Evolutionary conservation across 257 asterid genomes (phyloP).

Genomic region (Striga asiatica): DNA sequence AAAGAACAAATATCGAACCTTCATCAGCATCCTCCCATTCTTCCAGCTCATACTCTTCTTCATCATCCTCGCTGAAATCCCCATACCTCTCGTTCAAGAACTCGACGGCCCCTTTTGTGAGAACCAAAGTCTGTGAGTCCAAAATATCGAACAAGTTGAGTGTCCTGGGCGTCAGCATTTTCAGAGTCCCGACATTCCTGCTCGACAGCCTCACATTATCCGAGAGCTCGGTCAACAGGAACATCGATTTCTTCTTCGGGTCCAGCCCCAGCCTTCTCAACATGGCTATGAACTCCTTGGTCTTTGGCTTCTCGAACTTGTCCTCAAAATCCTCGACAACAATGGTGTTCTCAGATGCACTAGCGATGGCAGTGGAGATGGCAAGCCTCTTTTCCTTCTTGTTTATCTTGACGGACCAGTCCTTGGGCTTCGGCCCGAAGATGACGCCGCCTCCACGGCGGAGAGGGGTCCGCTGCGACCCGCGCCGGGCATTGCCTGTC

Average conservation of each 20-base stretch:
- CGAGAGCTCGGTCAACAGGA: slow-evolving; percentile 63
- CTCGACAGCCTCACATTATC: slow-evolving; percentile 66
- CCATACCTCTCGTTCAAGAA: slow-evolving; percentile 85
- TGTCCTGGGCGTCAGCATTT: slow-evolving; percentile 87
- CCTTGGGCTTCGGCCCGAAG: slow-evolving; percentile 93
- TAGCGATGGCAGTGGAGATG: slow-evolving; percentile 71
- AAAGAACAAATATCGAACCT: slow-evolving; percentile 34
- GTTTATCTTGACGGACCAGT: slow-evolving; percentile 83
- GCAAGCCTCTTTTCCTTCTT: slow-evolving; percentile 84
- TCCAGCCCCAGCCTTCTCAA: slow-evolving; percentile 77
- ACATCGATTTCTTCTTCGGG: slow-evolving; percentile 73
- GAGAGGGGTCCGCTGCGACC: slow-evolving; percentile 82
- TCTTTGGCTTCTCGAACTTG: slow-evolving; percentile 73
- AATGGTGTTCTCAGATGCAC: slow-evolving; percentile 59
- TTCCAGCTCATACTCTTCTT: slow-evolving; percentile 39
- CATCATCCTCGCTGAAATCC: slow-evolving; percentile 22
- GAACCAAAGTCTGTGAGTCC: slow-evolving; percentile 69
- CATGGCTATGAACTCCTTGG: slow-evolving; percentile 70
- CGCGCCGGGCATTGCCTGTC: slow-evolving; percentile 87
- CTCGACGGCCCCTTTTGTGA: slow-evolving; percentile 66
- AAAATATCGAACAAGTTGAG: slow-evolving; percentile 78
- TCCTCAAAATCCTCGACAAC: slow-evolving; percentile 77
- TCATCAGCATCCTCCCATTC: slow-evolving; percentile 25
- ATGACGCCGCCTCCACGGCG: slow-evolving; percentile 95
- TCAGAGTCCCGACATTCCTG: slow-evolving; percentile 68